Conservation (phyloP, 2,329 filamentous ascomycete genomes). For the Aspergillus cejpii region DNA sequence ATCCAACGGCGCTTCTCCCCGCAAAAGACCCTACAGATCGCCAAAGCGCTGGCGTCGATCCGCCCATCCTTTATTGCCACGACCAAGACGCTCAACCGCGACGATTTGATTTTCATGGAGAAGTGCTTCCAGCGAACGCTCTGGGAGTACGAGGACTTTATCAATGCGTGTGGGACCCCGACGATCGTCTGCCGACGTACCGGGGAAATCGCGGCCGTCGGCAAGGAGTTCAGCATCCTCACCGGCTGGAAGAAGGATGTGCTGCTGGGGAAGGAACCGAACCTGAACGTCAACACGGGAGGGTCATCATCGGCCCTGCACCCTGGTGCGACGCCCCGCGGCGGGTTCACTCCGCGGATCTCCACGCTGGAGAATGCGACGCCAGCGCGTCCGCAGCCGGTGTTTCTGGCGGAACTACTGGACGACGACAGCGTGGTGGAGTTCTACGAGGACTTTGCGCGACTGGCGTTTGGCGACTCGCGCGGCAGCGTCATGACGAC, state of each 20-base stretch:
- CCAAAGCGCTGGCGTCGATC: constrained; percentile 79
- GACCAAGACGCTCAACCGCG: constrained; percentile 76
- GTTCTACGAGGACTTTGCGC: constrained; percentile 93
- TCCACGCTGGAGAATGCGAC: constrained; percentile 29
- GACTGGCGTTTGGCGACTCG: constrained; percentile 85
- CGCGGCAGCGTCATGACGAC: constrained; percentile 75
- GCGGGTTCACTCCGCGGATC: constrained; percentile 46
- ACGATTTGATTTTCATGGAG: constrained; percentile 95
- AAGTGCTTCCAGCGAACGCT: constrained; percentile 91
- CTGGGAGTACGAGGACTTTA: constrained; percentile 88
- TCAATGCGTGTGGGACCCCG: constrained; percentile 79
- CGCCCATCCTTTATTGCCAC: constrained; percentile 90
- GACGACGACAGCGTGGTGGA: constrained; percentile 90
- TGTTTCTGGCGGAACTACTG: constrained; percentile 85
- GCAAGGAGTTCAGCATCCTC: constrained; percentile 92
- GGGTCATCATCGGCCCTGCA: constrained; percentile 33
- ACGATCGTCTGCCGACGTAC: constrained; percentile 88
- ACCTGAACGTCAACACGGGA: constrained; percentile 76
- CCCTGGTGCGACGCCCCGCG: constrained; percentile 40
- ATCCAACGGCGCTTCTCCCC: constrained; percentile 71
- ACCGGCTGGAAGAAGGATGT: constrained; percentile 93
- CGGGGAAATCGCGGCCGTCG: constrained; percentile 88
- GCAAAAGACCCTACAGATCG: constrained; percentile 72
- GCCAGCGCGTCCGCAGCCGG: constrained; percentile 59
- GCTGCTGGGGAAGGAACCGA: constrained; percentile 76